Evolutionary conservation across 345 rosid species (phyloP), one percentile per base, ranked within the genome.

Genomic region (Melaleuca alternifolia): DNA sequence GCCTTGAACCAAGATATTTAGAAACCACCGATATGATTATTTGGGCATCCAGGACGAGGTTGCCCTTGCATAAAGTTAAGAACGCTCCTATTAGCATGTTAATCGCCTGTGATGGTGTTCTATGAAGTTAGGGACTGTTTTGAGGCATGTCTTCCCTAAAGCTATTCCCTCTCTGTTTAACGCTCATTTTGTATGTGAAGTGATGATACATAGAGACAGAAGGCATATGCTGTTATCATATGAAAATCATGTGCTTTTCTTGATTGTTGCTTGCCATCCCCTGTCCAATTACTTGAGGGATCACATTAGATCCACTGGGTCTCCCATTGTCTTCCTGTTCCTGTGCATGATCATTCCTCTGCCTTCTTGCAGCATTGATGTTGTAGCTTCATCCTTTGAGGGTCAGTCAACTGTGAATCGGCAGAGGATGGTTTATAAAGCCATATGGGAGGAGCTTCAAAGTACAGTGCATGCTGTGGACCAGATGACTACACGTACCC

Each of bases 381-480:
- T 97, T 26, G 88, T 97, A 46, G 92, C 98, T 54, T 92, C 95
- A 71, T 92, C 93, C 33, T 96, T 97, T 61, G 97, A 96, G 88
- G 99, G 98, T 65, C 95, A 97, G 83, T 95, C 96, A 1, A 92
- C 95, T 6, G 98, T 97, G 90, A 96, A 95, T 89, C 92, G 98
- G 88, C 99, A 97, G 91, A 94, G 99, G 90, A 97, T 97, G 98
- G 99, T 97, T 46, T 97, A 96, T 86, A 97, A 96, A 92, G 98
- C 97, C 75, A 96, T 97, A 87, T 96, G 99, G 99, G 99, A 96
- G 89, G 99, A 97, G 93, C 98, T 97, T 87, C 99, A 97, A 90
- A 97, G 87, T 89, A 94, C 96, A 0, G 98, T 97, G 85, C 99
- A 97, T 86, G 99, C 97, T 11, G 98, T 97, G 88, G 98, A 97